Evolutionary conservation across 805 yeast species (phyloP).

Genomic region (Nakazawaea holstii): DNA sequence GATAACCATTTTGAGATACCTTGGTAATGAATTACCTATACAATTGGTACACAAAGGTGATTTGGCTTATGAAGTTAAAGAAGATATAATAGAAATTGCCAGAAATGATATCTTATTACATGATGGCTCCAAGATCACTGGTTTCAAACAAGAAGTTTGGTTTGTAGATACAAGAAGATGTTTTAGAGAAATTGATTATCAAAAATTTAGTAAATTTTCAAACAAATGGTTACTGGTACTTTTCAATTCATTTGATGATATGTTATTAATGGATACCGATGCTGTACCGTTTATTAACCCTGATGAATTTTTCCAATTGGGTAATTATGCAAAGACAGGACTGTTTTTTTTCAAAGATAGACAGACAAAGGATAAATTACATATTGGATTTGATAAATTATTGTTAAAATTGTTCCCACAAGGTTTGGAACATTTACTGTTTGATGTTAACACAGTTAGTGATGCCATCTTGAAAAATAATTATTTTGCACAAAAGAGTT

Average conservation of each 20-base stretch:
- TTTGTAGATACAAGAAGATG: constrained; percentile 28
- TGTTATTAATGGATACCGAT: constrained; percentile 51
- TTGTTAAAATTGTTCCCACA: constrained; percentile 41
- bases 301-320: constrained; percentile 29
- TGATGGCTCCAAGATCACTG: constrained; percentile 14
- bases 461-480: constrained; percentile 32
- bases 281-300: constrained; percentile 34
- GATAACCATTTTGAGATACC: constrained; percentile 42
- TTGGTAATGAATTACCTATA: constrained; percentile 45
- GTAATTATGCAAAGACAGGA: constrained; percentile 29
- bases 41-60: constrained; percentile 41
- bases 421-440: constrained; percentile 4
- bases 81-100: constrained; percentile 29
- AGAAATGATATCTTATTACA: constrained; percentile 17
- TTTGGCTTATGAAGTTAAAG: constrained; percentile 27
- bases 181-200: constrained; percentile 21
- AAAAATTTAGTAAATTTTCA: constrained; percentile 23
- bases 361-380: constrained; percentile 22
- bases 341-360: constrained; percentile 48
- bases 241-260: constrained; percentile 54
- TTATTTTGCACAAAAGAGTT: constrained; percentile 31
- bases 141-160: constrained; percentile 23
- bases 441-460: constrained; percentile 26
- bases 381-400: constrained; percentile 35
- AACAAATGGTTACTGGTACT: constrained; percentile 51